Conservation (phyloP, 163 green algal species). For the Chlorella variabilis region DNA sequence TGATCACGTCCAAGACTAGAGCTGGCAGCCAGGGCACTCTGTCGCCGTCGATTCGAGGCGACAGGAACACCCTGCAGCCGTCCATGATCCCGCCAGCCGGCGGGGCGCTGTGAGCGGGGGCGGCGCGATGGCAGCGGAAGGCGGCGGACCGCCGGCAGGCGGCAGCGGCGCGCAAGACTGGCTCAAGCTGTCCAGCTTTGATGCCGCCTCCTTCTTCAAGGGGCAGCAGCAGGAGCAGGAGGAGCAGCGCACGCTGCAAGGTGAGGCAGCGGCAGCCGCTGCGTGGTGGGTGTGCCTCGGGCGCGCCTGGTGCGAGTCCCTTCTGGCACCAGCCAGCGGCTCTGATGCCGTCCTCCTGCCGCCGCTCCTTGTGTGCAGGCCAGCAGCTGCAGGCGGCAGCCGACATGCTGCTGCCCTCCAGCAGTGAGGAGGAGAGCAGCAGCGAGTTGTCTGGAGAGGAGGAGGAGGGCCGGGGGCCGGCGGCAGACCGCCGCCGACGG, state of each 20-base stretch:
- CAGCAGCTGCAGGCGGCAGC: slow-evolving; percentile 38
- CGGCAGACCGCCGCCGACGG: background rate
- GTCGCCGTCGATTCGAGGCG: background rate
- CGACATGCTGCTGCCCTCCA: slow-evolving; percentile 47
- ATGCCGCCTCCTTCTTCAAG: slow-evolving; percentile 41
- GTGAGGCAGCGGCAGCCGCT: background rate
- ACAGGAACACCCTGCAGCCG: background rate
- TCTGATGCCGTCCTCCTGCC: background rate
- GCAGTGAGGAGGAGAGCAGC: slow-evolving; percentile 43
- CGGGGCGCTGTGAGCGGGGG: background rate
- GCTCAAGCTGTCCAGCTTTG: slow-evolving; percentile 38
- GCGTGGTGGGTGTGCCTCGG: too few species aligned
- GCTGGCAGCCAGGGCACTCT: too few species aligned
- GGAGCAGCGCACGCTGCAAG: slow-evolving; percentile 13
- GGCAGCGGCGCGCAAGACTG: slow-evolving; percentile 6
- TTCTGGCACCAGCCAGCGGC: background rate
- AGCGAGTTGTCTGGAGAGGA: too few species aligned
- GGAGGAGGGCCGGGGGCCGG: slow-evolving; percentile 11
- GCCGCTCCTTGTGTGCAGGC: slow-evolving; percentile 31
- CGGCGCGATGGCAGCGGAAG: background rate
- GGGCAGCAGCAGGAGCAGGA: slow-evolving; percentile 31
- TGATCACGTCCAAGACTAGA: too few species aligned
- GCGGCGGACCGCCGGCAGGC: background rate
- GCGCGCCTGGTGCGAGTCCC: too few species aligned
- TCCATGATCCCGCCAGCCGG: background rate